Evolutionary conservation across 2,329 filamentous ascomycete genomes (phyloP).

Genomic region (Penicillium sp.): DNA sequence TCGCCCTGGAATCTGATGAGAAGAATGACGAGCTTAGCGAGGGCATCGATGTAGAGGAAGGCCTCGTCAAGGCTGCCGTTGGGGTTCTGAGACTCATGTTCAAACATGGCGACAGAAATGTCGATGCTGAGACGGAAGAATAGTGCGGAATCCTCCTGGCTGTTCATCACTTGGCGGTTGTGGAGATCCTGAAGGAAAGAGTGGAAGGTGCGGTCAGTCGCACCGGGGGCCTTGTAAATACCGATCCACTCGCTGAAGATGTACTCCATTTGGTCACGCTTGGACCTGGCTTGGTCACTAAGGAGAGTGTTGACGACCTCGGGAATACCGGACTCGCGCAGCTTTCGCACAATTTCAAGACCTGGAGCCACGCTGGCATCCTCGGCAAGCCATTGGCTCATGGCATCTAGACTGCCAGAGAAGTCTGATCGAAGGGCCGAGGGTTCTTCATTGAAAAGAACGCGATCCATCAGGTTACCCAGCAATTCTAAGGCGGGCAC

Average conservation of each 20-base stretch:
- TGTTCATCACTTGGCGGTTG: conserved; percentile 68
- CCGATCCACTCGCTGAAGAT: conserved; percentile 94
- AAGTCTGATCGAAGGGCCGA: conserved; percentile 83
- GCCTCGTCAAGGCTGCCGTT: conserved; percentile 61
- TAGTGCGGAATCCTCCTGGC: conserved; percentile 71
- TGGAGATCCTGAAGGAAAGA: conserved; percentile 86
- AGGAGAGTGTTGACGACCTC: conserved; percentile 56
- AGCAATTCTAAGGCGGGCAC: conserved; percentile 74
- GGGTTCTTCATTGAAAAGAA: conserved; percentile 74
- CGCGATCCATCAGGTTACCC: conserved; percentile 73
- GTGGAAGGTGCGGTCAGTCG: conserved; percentile 67
- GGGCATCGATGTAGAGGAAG: conserved; percentile 70
- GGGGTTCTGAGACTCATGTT: conserved; percentile 64
- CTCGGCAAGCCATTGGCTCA: conserved; percentile 77
- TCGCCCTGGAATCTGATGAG: conserved; percentile 73
- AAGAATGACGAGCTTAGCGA: conserved; percentile 75
- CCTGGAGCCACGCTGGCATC: conserved; percentile 66
- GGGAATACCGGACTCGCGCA: conserved; percentile 56
- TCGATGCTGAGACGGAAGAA: conserved; percentile 84
- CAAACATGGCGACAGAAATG: conserved; percentile 72
- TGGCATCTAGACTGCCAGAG: conserved; percentile 74
- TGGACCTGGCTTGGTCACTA: conserved; percentile 58
- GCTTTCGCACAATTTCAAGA: conserved; percentile 68
- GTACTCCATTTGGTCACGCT: conserved; percentile 86
- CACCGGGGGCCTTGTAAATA: conserved; percentile 73